phyloP scores from a whole-genome alignment of 176 grass and related monocot species.

The Olyra latifolia region DNA sequence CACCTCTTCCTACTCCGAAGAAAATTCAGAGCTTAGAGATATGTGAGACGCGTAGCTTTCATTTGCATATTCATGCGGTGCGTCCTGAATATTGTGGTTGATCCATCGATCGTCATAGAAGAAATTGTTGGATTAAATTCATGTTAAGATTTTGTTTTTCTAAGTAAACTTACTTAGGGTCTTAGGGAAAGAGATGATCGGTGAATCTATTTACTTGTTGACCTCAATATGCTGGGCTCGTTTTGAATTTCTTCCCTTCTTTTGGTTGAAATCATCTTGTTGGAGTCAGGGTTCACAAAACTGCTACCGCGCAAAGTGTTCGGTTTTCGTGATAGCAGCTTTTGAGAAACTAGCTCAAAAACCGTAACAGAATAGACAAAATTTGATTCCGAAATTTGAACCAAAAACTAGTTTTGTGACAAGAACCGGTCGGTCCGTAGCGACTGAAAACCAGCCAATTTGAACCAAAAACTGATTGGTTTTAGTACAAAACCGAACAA shows the following conservation, averaged over 20 bases:
- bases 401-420: no score
- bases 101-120: neutral
- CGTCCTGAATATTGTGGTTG: neutral
- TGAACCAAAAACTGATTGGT: no score
- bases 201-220: neutral
- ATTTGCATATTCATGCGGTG: neutral
- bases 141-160: neutral
- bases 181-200: neutral
- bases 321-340: no score
- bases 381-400: no score
- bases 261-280: neutral
- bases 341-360: no score
- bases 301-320: no score
- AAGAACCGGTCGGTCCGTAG: no score
- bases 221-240: neutral
- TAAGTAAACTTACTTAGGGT: neutral
- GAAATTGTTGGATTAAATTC: neutral
- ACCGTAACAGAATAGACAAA: no score
- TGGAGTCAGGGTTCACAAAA: no score
- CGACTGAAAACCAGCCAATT: no score
- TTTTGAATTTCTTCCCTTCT: neutral
- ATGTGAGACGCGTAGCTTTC: neutral
- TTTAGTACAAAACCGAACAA: no score
- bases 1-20: neutral
- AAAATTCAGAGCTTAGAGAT: neutral